Evolutionary conservation across 345 rosid species (phyloP), one percentile per base, ranked within the genome.

Genomic region (Eucalyptus coolabah): DNA sequence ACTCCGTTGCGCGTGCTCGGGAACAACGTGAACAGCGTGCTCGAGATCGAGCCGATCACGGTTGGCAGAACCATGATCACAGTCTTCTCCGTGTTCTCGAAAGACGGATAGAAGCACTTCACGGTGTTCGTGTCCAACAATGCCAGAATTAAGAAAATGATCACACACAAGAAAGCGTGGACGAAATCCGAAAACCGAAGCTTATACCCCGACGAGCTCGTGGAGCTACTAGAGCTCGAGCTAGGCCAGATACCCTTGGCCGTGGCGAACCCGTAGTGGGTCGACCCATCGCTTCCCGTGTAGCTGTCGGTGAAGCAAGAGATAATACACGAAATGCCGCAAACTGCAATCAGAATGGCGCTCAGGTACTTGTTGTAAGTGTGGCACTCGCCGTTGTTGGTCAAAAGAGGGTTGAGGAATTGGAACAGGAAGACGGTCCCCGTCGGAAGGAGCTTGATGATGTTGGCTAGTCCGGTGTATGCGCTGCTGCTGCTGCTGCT

Each of bases 341-440:
- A 97, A 45, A 96, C 91, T 5, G 56, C 93, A 4, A 97, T 92
- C 32, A 97, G 95, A 54, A 95, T 88, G 77, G 94, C 90, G 9
- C 94, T 91, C 9, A 96, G 88, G 91, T 90, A 91, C 92, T 96
- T 96, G 92, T 96, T 93, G 50, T 50, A 6, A 19, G 95, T 47
- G 90, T 88, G 88, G 89, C 99, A 97, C 5, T 90, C 86, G 42
- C 99, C 99, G 16, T 91, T 94, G 93, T 97, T 95, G 94, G 97
- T 92, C 28, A 96, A 37, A 72, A 96, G 90, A 88, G 99, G 99
- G 93, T 93, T 95, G 14, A 97, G 98, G 94, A 95, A 94, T 54
- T 95, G 97, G 91, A 94, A 97, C 63, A 94, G 26, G 91, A 96
- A 96, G 86, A 97, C 96, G 6, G 97, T 96, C 92, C 99, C 99